Conservation (phyloP, 139 green algal species). For the Chlorokybus atmophyticus region DNA sequence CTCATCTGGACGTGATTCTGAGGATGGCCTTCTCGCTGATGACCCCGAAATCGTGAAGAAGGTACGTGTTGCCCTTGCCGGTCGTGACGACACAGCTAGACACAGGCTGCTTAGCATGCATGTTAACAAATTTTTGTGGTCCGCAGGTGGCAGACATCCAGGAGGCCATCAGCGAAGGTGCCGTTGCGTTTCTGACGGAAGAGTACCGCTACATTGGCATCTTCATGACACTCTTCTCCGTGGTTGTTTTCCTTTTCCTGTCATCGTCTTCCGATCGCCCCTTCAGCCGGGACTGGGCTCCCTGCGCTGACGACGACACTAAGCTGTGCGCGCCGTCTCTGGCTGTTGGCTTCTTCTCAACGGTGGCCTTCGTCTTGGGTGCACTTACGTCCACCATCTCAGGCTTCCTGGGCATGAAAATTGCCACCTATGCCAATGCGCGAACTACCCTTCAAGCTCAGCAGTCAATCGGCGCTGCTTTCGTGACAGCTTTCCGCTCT, state of each 20-base stretch:
- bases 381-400: conserved; percentile 77
- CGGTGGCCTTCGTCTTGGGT: conserved; percentile 80
- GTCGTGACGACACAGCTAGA: too few species aligned
- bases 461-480: conserved; percentile 84
- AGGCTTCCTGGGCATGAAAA: conserved; percentile 92
- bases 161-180: conserved; percentile 74
- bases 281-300: conserved; percentile 11
- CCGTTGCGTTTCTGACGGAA: conserved; percentile 80
- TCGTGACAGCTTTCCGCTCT: conserved; percentile 91
- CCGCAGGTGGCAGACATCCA: conserved; percentile 53
- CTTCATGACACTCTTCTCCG: conserved; percentile 59
- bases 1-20: too few species aligned
- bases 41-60: too few species aligned
- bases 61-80: too few species aligned
- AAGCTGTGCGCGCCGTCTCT: not conserved
- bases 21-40: too few species aligned
- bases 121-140: too few species aligned
- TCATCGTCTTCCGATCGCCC: conserved; percentile 19
- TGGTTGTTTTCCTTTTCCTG: conserved; percentile 88
- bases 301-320: conserved; percentile 18
- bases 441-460: conserved; percentile 82
- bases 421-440: conserved; percentile 94
- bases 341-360: not conserved
- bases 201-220: conserved; percentile 72
- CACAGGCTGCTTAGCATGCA: too few species aligned